Evolutionary conservation across 352 stramenopile genomes (phyloP).

Genomic region (Elongisporangium anandrum): DNA sequence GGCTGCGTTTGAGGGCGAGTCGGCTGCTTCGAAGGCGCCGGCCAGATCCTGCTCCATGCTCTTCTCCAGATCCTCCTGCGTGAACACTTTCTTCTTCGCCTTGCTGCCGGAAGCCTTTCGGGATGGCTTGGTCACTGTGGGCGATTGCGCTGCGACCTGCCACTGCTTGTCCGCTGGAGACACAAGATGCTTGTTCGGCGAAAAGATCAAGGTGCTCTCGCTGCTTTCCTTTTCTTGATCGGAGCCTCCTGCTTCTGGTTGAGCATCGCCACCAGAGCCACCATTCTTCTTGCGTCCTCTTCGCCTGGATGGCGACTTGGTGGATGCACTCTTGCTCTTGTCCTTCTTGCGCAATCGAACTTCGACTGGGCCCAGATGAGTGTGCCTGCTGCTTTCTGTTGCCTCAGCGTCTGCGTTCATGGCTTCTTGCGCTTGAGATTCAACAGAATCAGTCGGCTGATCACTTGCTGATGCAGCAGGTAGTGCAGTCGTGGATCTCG

Average conservation of each 20-base stretch:
- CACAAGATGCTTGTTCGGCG: constrained; percentile 29
- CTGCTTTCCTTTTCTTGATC: background rate
- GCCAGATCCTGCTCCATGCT: constrained; percentile 63
- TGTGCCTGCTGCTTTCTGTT: background rate
- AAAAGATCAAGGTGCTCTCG: constrained; percentile 48
- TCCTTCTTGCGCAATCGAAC: background rate
- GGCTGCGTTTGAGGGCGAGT: constrained; percentile 5
- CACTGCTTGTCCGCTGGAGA: constrained; percentile 22
- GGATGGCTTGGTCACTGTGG: constrained; percentile 24
- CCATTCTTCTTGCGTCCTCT: background rate
- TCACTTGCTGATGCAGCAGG: background rate
- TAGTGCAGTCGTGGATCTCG: background rate
- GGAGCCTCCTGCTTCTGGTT: background rate
- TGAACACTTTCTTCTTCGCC: constrained; percentile 21
- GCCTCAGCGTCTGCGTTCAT: background rate
- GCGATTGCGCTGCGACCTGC: constrained; percentile 58
- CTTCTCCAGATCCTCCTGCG: constrained; percentile 55
- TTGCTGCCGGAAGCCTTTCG: constrained; percentile 6
- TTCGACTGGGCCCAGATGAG: background rate
- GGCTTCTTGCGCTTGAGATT: background rate
- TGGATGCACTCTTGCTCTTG: background rate
- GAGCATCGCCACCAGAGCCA: background rate
- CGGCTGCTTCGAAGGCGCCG: constrained; percentile 29
- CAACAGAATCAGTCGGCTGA: background rate
- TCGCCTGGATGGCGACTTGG: background rate